Percentiles rank a stretch among this genome's conserved stretches.
Evolutionary conservation across 225 moss, liverwort and hornwort genomes (phyloP).

Genomic region (Sphagnum contortum): DNA sequence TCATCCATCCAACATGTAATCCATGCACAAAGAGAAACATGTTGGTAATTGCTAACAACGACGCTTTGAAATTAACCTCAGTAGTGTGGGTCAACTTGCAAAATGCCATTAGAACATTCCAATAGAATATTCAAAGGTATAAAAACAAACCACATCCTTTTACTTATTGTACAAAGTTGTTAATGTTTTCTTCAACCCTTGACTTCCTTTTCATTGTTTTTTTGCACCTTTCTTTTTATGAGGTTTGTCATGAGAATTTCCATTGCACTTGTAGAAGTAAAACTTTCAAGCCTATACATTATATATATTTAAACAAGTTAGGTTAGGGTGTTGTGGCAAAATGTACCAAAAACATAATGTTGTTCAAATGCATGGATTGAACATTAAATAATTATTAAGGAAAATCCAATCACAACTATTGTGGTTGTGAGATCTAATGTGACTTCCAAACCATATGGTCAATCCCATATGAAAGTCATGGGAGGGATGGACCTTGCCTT

Average conservation of each 20-base stretch:
- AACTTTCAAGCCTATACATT: no score
- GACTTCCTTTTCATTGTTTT: no score
- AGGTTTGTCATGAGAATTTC: no score
- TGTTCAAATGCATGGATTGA: conserved; percentile 67
- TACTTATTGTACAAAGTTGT: no score
- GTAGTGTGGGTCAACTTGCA: conserved; percentile 97
- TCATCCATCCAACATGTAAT: conserved; percentile 44
- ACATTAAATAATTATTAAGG: conserved; percentile 70
- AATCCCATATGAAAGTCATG: conserved; percentile 93
- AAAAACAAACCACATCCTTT: no score
- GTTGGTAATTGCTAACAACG: conserved; percentile 69
- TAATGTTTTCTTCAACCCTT: no score
- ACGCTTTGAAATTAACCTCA: conserved; percentile 64
- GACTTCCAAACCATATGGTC: conserved; percentile 76
- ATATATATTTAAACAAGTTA: no score
- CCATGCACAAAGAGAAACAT: conserved; percentile 86
- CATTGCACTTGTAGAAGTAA: no score
- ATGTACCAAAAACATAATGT: conserved; percentile 73
- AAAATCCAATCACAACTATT: conserved; percentile 82
- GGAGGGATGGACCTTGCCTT: conserved; percentile 92
- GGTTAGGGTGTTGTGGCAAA: no score
- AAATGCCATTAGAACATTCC: neutral
- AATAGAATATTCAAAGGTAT: no score
- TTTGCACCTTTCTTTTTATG: no score
- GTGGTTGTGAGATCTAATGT: conserved; percentile 75